These are phyloP conservation scores for Monosporozyma yasuniensis DNA, from an alignment of 805 yeast species.

Conservation along the genomic window DNA sequence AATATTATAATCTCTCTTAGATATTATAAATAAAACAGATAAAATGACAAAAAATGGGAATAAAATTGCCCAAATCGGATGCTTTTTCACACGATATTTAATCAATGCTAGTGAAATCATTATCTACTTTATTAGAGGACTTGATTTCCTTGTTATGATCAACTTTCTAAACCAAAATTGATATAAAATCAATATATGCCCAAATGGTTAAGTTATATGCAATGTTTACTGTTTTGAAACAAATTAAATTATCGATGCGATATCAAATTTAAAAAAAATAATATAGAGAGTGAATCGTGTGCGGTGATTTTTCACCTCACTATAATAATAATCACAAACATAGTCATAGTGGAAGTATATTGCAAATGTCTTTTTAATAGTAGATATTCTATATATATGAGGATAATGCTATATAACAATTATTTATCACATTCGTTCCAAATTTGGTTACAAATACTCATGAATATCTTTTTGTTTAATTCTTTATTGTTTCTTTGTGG, in stretches of 20 bases:
- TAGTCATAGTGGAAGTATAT: no score
- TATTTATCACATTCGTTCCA: constrained; percentile 23
- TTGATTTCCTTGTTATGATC: neutral
- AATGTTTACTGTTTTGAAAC: neutral
- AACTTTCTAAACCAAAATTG: neutral
- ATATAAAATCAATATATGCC: neutral
- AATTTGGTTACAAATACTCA: constrained; percentile 28
- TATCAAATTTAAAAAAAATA: neutral
- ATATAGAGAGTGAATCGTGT: neutral
- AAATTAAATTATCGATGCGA: neutral
- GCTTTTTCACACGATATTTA: constrained; percentile 23
- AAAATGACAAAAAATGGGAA: constrained; percentile 19
- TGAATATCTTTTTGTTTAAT: constrained; percentile 27
- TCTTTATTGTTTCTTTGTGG: constrained; percentile 8
- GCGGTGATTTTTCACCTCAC: neutral
- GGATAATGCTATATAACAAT: neutral
- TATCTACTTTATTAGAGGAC: neutral
- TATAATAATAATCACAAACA: no score
- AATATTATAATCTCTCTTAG: constrained; percentile 15
- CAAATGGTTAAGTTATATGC: neutral
- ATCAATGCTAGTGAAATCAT: constrained; percentile 10
- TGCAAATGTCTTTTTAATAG: no score
- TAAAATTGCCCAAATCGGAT: constrained; percentile 17
- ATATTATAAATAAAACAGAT: constrained; percentile 16
- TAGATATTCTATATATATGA: no score